Evolutionary conservation across 2,329 filamentous ascomycete species (phyloP).

Genomic region (Colletotrichum trifolii): DNA sequence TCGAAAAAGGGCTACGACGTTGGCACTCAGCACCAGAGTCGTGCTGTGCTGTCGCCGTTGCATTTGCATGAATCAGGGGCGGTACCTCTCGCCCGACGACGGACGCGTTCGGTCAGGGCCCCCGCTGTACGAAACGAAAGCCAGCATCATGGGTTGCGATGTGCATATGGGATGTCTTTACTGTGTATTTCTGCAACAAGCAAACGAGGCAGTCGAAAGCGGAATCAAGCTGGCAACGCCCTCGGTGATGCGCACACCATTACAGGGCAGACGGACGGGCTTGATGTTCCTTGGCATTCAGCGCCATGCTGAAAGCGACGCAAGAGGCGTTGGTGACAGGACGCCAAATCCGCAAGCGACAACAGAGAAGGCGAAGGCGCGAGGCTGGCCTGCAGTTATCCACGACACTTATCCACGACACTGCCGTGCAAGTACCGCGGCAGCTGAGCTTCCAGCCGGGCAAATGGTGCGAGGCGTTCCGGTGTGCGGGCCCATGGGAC

Average conservation of each 20-base stretch:
- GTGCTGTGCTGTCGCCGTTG: constrained; percentile 15
- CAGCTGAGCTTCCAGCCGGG: neutral
- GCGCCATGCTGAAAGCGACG: constrained; percentile 25
- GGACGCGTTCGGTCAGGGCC: constrained; percentile 25
- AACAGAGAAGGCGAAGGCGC: constrained; percentile 4
- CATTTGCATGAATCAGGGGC: constrained; percentile 34
- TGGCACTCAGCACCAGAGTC: constrained; percentile 7
- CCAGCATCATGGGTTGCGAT: constrained; percentile 32
- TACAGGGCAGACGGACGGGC: constrained; percentile 11
- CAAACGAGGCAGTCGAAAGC: constrained; percentile 20
- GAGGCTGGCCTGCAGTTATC: constrained; percentile 3
- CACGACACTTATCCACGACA: neutral
- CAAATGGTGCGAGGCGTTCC: constrained; percentile 27
- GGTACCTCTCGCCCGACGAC: constrained; percentile 8
- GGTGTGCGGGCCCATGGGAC: constrained; percentile 26
- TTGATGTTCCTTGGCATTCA: constrained; percentile 19
- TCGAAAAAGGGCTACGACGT: constrained; percentile 2
- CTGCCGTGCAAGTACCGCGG: too few species aligned
- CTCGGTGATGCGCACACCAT: neutral
- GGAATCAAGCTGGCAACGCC: constrained; percentile 25
- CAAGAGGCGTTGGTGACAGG: constrained; percentile 13
- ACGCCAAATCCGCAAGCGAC: constrained; percentile 24
- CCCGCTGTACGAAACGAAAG: constrained; percentile 22
- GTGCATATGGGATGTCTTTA: constrained; percentile 19
- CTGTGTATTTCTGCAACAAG: constrained; percentile 1